Percentiles rank a stretch among this genome's conserved stretches.
These are phyloP conservation scores for Marsdenia floribunda DNA, from an alignment of 257 asterid genomes.

Conservation along the genomic window DNA sequence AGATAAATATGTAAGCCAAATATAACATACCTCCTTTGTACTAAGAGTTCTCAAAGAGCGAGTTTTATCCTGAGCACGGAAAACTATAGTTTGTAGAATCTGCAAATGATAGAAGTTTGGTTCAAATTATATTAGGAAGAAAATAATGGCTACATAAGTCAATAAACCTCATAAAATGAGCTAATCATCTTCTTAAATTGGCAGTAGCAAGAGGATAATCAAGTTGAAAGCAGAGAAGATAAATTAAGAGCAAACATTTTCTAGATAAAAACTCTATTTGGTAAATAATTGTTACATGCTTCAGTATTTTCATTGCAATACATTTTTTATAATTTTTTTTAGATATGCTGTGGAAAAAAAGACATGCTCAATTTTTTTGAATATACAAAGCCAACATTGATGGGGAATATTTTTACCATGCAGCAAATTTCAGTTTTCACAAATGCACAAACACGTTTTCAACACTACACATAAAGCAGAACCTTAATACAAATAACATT, in stretches of 20 bases:
- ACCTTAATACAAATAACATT: neutral
- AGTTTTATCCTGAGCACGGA: slow-evolving; percentile 58
- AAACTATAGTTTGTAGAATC: slow-evolving; percentile 79
- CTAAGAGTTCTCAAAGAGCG: slow-evolving; percentile 81
- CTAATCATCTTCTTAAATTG: neutral
- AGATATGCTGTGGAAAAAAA: neutral
- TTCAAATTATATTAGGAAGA: neutral
- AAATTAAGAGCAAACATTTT: neutral
- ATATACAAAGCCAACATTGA: neutral
- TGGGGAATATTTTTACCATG: too few relatives aligned
- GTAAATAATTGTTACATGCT: neutral
- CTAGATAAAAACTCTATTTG: neutral
- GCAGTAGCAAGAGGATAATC: neutral
- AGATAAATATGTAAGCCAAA: neutral
- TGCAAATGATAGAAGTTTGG: slow-evolving; percentile 31
- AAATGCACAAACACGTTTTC: neutral
- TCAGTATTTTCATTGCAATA: neutral
- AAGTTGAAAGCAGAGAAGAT: neutral
- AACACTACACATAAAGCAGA: neutral
- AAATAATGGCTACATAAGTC: neutral
- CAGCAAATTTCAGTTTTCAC: neutral
- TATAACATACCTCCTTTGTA: slow-evolving; percentile 70
- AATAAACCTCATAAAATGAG: neutral
- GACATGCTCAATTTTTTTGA: neutral
- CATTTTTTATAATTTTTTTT: neutral